A percentile compares a stretch with the other conserved stretches of the same genome.
phyloP scores from a whole-genome alignment of 306 rosid species.

The Crotalaria pallida region DNA sequence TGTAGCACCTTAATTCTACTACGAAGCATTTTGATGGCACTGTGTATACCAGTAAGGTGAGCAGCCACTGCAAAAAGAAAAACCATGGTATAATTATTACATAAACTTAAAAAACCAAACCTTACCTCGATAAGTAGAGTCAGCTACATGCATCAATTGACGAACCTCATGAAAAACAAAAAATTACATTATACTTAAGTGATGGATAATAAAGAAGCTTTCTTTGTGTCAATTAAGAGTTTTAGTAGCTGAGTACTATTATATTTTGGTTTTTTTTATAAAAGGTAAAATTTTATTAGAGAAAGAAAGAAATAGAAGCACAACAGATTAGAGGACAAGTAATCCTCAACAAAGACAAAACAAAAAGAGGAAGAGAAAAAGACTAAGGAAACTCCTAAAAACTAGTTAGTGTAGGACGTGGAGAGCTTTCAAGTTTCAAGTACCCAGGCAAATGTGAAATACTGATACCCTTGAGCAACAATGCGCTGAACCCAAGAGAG shows the following conservation, averaged over 20 bases:
- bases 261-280: too few relatives aligned
- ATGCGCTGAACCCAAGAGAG: too few relatives aligned
- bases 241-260: background rate
- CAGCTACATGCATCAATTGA: background rate
- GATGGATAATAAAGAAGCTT: background rate
- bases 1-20: slow-evolving; percentile 89
- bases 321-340: too few relatives aligned
- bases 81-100: background rate
- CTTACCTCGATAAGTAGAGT: background rate
- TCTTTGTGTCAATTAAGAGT: background rate
- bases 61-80: slow-evolving; percentile 74
- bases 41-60: slow-evolving; percentile 89
- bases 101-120: background rate
- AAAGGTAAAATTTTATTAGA: too few relatives aligned
- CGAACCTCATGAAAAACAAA: background rate
- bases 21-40: slow-evolving; percentile 98
- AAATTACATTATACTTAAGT: background rate
- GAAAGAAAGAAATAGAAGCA: too few relatives aligned
- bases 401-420: too few relatives aligned
- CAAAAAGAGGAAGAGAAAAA: too few relatives aligned
- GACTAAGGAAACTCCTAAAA: too few relatives aligned
- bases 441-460: too few relatives aligned
- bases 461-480: too few relatives aligned
- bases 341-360: too few relatives aligned
- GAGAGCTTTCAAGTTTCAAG: too few relatives aligned